Evolutionary conservation across 2,329 filamentous ascomycete species (phyloP).

Genomic region (Fusarium sp.): DNA sequence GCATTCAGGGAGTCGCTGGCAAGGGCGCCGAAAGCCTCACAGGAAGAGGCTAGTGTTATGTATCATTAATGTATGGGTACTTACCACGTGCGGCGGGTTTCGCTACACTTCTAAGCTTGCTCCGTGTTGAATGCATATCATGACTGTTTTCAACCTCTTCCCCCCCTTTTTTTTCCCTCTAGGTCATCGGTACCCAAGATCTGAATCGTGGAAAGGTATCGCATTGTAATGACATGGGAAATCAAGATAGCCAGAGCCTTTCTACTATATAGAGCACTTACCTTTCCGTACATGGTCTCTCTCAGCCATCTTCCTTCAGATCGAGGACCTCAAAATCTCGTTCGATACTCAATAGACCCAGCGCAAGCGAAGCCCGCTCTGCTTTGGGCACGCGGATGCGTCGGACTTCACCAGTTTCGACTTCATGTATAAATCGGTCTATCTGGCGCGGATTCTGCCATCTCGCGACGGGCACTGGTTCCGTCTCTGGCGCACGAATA

Average conservation of each 20-base stretch:
- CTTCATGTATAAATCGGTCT: constrained; percentile 60
- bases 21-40: constrained; percentile 10
- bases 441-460: constrained; percentile 62
- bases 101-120: constrained; percentile 14
- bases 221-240: constrained; percentile 1
- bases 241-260: not conserved
- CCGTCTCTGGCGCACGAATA: constrained; percentile 54
- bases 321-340: constrained; percentile 74
- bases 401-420: constrained; percentile 52
- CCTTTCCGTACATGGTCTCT: not conserved
- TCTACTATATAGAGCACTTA: not conserved
- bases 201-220: not conserved
- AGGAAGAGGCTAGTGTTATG: constrained; percentile 34
- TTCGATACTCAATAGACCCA: constrained; percentile 82
- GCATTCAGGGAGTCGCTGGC: constrained; percentile 25
- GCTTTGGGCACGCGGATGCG: constrained; percentile 68
- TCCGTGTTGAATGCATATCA: not conserved
- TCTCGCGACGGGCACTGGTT: constrained; percentile 50
- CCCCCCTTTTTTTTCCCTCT: not conserved
- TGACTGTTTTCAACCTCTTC: not conserved
- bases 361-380: constrained; percentile 75
- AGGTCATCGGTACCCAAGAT: constrained; percentile 3
- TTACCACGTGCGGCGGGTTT: constrained; percentile 24
- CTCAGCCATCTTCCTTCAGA: constrained; percentile 54
- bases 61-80: constrained; percentile 45